These are phyloP conservation scores for Fraxinus baroniana DNA, from an alignment of 305 asterid species.

Conservation along the genomic window DNA sequence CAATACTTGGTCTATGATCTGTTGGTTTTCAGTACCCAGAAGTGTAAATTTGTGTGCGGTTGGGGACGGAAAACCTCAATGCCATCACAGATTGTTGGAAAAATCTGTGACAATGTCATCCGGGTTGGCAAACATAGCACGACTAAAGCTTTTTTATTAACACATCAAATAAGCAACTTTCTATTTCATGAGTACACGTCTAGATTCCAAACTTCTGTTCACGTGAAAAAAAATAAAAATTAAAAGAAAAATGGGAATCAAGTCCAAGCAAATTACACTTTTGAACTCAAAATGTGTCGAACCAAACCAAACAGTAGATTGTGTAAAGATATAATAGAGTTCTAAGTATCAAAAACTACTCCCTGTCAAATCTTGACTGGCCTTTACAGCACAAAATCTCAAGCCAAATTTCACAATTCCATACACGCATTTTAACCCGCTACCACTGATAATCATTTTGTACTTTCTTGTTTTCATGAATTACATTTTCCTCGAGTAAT, in stretches of 20 bases:
- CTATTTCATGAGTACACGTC: background rate
- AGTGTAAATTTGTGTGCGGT: too few species aligned
- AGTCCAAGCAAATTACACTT: background rate
- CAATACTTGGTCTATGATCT: too few species aligned
- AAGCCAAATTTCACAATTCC: conserved; percentile 1
- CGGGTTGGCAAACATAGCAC: background rate
- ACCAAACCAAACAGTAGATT: background rate
- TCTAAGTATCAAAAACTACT: background rate
- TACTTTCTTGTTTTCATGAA: background rate
- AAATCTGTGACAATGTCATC: background rate
- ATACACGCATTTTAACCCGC: background rate
- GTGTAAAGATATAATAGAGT: background rate
- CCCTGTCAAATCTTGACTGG: background rate
- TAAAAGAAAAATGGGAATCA: background rate
- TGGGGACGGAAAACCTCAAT: too few species aligned
- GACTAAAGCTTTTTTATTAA: background rate
- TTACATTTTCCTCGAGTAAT: conserved; percentile 5
- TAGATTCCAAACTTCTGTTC: background rate
- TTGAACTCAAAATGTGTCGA: background rate
- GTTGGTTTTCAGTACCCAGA: too few species aligned
- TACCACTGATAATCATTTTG: background rate
- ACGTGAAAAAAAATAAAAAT: background rate
- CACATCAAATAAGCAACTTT: background rate
- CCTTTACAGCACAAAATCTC: background rate
- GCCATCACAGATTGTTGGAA: too few species aligned